Percentiles rank a stretch among this genome's conserved stretches.
Evolutionary conservation across 768 basidiomycete genomes (phyloP).

Genomic region (Clitopilus passeckerianus): DNA sequence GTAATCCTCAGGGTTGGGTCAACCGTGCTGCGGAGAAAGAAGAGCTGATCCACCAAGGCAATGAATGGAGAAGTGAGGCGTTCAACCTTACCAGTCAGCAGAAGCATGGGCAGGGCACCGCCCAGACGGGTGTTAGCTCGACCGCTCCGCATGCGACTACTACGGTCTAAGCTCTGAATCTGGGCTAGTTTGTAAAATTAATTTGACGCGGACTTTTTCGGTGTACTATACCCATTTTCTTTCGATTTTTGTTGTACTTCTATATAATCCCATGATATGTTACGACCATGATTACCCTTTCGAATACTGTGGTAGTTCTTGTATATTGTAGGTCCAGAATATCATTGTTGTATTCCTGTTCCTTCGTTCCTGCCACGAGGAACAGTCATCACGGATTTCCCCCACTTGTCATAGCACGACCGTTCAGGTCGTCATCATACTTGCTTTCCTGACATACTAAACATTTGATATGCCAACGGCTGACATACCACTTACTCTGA

Average conservation of each 20-base stretch:
- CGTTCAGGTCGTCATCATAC: no score
- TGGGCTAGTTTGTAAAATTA: background rate
- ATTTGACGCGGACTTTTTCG: background rate
- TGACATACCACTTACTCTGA: no score
- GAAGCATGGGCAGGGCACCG: background rate
- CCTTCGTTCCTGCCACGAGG: no score
- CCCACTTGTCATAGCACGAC: no score
- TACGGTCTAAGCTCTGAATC: background rate
- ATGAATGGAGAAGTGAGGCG: slow-evolving; percentile 42
- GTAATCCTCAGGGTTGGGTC: slow-evolving; percentile 71
- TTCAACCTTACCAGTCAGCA: slow-evolving; percentile 7
- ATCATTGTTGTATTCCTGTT: no score
- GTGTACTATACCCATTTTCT: background rate
- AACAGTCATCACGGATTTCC: no score
- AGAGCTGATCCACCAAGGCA: slow-evolving; percentile 20
- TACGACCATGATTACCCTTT: background rate
- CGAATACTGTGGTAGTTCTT: no score
- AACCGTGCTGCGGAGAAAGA: slow-evolving; percentile 47
- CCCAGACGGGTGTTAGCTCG: background rate
- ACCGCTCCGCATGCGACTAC: background rate
- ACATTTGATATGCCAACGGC: no score
- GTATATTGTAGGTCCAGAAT: no score
- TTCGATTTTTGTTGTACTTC: background rate
- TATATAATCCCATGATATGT: background rate
- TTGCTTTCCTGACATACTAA: no score